Evolutionary conservation across 2,329 filamentous ascomycete genomes (phyloP), one percentile per base, ranked within the genome.

Genomic region (Aspergillus neotritici): DNA sequence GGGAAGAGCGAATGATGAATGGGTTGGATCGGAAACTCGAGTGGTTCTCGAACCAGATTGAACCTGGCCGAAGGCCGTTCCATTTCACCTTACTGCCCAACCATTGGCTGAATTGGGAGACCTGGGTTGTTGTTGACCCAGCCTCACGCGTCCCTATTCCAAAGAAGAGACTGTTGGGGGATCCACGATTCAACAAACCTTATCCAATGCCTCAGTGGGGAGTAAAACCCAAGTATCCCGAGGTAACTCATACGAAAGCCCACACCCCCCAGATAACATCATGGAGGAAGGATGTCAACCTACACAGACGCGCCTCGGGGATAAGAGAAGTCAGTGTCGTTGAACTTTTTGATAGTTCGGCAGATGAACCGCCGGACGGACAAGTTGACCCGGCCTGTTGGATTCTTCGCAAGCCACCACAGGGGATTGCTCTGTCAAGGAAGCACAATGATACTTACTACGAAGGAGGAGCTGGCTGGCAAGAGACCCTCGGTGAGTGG

Each of bases 91-190:
- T 66, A 15, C 57, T 69, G 32, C 60, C 65, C 28, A 69, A 68
- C 37, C 67, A 69, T 43, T 70, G 67, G 66, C 39, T 70, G n/a
- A 70, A 68, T 41, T 57, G 48, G 32, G 53, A 62, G 28, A 69
- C 66, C 1, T 69, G 65, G 66, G 36, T 65, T 14, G 64, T 70
- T 21, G 56, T 60, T 32, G 66, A 69, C 43, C 65, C 67, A 7
- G 48, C 60, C n/a, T 68, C 64, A 21, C 57, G 67, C 40, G 55
- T 66, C 17, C 44, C 61, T 5, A 52, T 47, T 5, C 53, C 66
- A 31, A 48, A 49, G 17, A 62, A 61, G 47, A 55, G 66, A 28
- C 46, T 43, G 11, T 49, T 57, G 31, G 67, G 67, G 25, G 65
- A 69, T 44, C 62, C 66, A 8, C 56, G 65, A 41, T 63, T 58